Evolutionary conservation across 306 rosid genomes (phyloP), one percentile per base, ranked within the genome.

Genomic region (Argentina anserina): DNA sequence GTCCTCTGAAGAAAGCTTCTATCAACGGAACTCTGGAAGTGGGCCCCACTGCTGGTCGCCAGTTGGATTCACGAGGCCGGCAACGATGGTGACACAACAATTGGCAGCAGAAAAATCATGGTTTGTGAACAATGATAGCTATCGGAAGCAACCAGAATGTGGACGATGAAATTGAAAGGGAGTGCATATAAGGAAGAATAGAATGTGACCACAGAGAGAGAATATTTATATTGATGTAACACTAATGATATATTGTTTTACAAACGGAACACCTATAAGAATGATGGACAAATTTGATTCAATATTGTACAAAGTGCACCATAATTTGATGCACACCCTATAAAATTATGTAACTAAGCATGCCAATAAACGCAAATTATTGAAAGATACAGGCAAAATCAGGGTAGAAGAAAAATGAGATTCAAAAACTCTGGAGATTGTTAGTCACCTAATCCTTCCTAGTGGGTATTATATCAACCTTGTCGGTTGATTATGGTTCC

Each of bases 381-480:
- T 70, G 65, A 73, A 59, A 84, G 72, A 76, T 47, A 62, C 70
- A 49, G 73, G 65, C 49, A 59, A 71, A 76, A 76, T 67, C 76
- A 60, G 76, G 65, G 78, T 68, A 79, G 76, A 39, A 68, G 40
- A 82, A 73, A 75, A 33, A 68, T 20, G 78, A 29, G 78, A 74
- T 63, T 50, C 55, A 76, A 76, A 72, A 79, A 39, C 75, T 79
- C 61, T 14, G 58, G 77, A 67, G 40, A 76, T 47, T 68, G 86
- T 81, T 75, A 81, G 84, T 75, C 78, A 74, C 58, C 83, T 65
- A 76, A 64, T 61, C 73, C 67, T n/a, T 52, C 84, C 50, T 45
- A 23, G 36, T 33, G 36, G 41, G 67, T 53, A 41, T 75, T 77
- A 86, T 91, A 82, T 88, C 94, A 74, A 81, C 81, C 81, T 86